These are phyloP conservation scores for Croton laevigatus DNA, from an alignment of 441 rosid species.

Conservation along the genomic window DNA sequence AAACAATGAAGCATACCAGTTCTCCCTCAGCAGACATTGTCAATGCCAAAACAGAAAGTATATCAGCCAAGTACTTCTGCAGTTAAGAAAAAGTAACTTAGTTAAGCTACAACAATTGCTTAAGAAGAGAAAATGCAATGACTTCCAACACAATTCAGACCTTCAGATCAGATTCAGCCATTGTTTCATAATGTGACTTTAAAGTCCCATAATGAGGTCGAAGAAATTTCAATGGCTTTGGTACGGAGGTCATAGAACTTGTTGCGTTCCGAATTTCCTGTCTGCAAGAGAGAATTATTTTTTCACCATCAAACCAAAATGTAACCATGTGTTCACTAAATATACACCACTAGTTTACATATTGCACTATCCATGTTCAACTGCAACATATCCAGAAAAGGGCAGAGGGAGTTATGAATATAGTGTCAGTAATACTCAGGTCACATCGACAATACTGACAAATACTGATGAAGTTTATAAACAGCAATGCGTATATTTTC, in stretches of 20 bases:
- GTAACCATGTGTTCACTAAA: background rate
- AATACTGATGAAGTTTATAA: background rate
- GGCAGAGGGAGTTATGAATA: background rate
- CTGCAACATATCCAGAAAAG: no score
- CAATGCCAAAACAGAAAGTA: constrained; percentile 87
- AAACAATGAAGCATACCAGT: constrained; percentile 53
- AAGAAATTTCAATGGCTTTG: constrained; percentile 94
- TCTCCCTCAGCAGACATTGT: constrained; percentile 99
- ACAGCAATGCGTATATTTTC: background rate
- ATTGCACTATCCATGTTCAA: no score
- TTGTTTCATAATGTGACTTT: constrained; percentile 57
- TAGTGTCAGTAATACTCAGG: background rate
- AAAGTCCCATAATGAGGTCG: constrained; percentile 95
- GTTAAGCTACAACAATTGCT: background rate
- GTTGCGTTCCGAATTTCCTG: constrained; percentile 84
- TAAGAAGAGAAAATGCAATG: background rate
- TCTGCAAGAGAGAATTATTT: constrained; percentile 39
- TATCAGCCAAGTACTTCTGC: constrained; percentile 89
- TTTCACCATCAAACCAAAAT: background rate
- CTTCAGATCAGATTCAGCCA: constrained; percentile 71
- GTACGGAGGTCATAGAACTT: constrained; percentile 96
- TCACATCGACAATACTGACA: background rate
- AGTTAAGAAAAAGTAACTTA: constrained; percentile 23
- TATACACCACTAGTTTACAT: background rate
- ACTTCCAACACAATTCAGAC: constrained; percentile 34